Conservation (phyloP, 495 filamentous ascomycete genomes). For the Aspergillus steynii region DNA sequence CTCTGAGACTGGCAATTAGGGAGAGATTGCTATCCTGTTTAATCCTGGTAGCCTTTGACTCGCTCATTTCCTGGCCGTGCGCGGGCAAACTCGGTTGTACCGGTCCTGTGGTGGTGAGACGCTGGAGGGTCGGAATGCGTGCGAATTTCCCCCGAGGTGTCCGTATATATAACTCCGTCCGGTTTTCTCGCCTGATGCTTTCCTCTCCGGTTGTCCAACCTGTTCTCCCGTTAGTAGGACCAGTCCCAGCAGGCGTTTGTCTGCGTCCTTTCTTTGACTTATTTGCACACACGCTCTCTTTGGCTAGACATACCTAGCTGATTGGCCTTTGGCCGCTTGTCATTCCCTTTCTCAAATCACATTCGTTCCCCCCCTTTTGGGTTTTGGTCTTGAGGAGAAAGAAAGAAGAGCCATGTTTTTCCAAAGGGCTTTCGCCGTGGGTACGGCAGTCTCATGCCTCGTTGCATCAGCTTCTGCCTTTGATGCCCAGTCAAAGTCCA, state of each 20-base stretch:
- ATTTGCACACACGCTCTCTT: constrained; percentile 11
- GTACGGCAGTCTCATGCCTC: constrained; percentile 31
- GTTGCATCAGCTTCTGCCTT: constrained; percentile 46
- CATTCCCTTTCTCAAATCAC: constrained; percentile 19
- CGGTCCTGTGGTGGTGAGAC: background rate
- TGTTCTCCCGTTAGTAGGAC: background rate
- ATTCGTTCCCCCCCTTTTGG: background rate
- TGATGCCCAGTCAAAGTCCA: constrained; percentile 47
- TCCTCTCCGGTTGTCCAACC: background rate
- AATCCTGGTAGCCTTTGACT: background rate
- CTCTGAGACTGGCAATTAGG: background rate
- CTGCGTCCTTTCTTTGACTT: constrained; percentile 52
- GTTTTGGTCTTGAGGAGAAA: background rate
- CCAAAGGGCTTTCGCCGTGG: constrained; percentile 27
- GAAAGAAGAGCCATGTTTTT: constrained; percentile 27
- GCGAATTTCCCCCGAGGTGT: background rate
- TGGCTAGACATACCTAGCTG: constrained; percentile 12
- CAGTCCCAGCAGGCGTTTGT: constrained; percentile 42
- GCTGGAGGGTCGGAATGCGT: background rate
- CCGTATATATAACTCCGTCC: constrained; percentile 4
- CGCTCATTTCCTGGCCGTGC: constrained; percentile 1
- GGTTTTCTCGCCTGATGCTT: background rate
- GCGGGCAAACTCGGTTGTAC: constrained; percentile 1
- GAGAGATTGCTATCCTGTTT: background rate
- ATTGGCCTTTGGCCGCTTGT: constrained; percentile 25